phyloP scores from a whole-genome alignment of 768 basidiomycete species.

The Amanita fuliginea region DNA sequence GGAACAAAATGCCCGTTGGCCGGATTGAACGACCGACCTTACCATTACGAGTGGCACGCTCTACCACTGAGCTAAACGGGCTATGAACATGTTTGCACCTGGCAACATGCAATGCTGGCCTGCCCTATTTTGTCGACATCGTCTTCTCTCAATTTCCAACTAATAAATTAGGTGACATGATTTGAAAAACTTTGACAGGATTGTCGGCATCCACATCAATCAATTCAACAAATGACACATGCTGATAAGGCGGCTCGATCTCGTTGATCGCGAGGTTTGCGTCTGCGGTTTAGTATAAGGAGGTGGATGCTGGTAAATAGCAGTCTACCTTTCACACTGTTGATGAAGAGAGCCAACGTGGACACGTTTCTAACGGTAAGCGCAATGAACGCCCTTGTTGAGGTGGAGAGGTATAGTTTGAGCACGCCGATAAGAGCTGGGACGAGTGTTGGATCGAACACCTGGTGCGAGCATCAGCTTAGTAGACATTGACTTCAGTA shows the following conservation, averaged over 20 bases:
- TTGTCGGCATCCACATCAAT: not conserved
- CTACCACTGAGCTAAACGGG: slow-evolving; percentile 52
- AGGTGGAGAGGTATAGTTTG: slow-evolving; percentile 26
- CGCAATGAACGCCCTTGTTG: slow-evolving; percentile 33
- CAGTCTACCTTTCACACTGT: slow-evolving; percentile 20
- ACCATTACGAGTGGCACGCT: slow-evolving; percentile 47
- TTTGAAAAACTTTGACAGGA: not conserved
- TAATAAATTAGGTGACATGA: not conserved
- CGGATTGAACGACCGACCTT: slow-evolving; percentile 23
- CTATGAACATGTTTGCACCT: slow-evolving; percentile 7
- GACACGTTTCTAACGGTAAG: slow-evolving; percentile 45
- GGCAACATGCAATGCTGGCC: not conserved
- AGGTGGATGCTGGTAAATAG: not conserved
- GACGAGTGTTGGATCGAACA: slow-evolving; percentile 57
- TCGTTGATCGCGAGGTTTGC: not conserved
- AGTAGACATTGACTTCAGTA: not conserved
- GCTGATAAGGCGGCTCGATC: not conserved
- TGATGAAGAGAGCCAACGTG: slow-evolving; percentile 37
- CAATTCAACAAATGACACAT: not conserved
- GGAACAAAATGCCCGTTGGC: slow-evolving; percentile 17
- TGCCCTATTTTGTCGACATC: not conserved
- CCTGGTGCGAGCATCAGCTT: slow-evolving; percentile 25
- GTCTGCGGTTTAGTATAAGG: not conserved
- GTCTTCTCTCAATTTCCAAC: not conserved
- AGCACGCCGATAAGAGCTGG: slow-evolving; percentile 44